Percentiles rank a stretch among this genome's conserved stretches.
These are phyloP conservation scores for Chenopodium formosanum DNA, from an alignment of 148 eudicot genomes.

Conservation along the genomic window DNA sequence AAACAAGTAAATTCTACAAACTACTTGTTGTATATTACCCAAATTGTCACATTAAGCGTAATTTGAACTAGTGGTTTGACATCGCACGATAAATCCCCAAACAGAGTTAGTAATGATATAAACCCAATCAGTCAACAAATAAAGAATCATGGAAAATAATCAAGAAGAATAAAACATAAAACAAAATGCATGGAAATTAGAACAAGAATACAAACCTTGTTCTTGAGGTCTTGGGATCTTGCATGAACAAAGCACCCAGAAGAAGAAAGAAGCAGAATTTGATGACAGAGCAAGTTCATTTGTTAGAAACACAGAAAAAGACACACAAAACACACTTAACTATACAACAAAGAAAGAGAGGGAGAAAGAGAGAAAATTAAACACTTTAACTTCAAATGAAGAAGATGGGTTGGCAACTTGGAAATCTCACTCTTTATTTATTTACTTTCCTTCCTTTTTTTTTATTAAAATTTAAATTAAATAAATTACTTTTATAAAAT, in stretches of 20 bases:
- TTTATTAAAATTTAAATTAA: neutral
- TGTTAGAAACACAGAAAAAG: constrained; percentile 14
- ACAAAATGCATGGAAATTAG: neutral
- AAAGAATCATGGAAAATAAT: neutral
- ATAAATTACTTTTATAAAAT: neutral
- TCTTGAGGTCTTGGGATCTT: constrained; percentile 60
- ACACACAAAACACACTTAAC: neutral
- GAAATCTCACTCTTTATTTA: constrained; percentile 20
- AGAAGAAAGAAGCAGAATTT: constrained; percentile 16
- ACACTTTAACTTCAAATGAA: constrained; percentile 8
- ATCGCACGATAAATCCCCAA: too few species aligned
- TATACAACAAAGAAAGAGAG: neutral
- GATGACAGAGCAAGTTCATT: constrained; percentile 28
- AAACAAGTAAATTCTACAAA: too few species aligned
- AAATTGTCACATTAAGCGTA: too few species aligned
- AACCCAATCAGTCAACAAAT: neutral
- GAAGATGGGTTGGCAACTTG: constrained; percentile 9
- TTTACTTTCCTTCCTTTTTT: constrained; percentile 5
- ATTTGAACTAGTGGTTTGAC: too few species aligned
- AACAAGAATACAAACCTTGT: constrained; percentile 38
- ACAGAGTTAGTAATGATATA: too few species aligned
- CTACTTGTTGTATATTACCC: too few species aligned
- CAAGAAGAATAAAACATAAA: neutral
- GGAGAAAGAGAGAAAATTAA: neutral
- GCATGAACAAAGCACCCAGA: constrained; percentile 65